Evolutionary conservation across 148 eudicot species (phyloP).

Genomic region (Rhododendron molle): DNA sequence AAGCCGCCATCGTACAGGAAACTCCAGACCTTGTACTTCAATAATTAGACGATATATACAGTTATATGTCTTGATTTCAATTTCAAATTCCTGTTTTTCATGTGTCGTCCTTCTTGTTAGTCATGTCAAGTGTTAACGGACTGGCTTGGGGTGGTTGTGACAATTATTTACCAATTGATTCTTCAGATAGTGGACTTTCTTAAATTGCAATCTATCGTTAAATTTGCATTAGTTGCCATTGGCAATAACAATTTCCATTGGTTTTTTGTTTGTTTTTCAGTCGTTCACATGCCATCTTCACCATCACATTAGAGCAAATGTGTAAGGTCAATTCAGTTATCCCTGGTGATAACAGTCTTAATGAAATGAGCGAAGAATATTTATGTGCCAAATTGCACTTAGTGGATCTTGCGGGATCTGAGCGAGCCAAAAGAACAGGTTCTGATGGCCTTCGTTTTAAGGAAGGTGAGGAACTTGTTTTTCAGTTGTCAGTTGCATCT

Average conservation of each 20-base stretch:
- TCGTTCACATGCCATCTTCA: slow-evolving; percentile 99
- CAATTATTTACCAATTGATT: neutral
- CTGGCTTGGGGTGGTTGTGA: slow-evolving; percentile 1
- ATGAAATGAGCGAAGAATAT: slow-evolving; percentile 82
- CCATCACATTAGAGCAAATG: slow-evolving; percentile 95
- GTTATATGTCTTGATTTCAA: neutral
- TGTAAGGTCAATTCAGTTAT: slow-evolving; percentile 45
- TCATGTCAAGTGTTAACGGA: neutral
- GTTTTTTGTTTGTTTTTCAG: slow-evolving; percentile 33
- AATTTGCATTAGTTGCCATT: neutral
- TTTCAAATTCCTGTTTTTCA: neutral
- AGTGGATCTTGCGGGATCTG: slow-evolving; percentile 99
- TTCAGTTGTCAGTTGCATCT: neutral
- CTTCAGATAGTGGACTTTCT: neutral
- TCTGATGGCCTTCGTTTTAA: slow-evolving; percentile 99
- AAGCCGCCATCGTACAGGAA: neutral
- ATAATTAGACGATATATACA: neutral
- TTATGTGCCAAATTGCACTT: slow-evolving; percentile 94
- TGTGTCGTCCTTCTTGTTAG: neutral
- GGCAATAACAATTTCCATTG: neutral
- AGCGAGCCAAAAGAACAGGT: slow-evolving; percentile 96
- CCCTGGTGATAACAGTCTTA: slow-evolving; percentile 43
- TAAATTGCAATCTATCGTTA: neutral
- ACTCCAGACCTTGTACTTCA: neutral
- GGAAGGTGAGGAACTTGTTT: slow-evolving; percentile 54